Conservation (phyloP, 2,329 filamentous ascomycete genomes). For the Polytolypa hystricis region DNA sequence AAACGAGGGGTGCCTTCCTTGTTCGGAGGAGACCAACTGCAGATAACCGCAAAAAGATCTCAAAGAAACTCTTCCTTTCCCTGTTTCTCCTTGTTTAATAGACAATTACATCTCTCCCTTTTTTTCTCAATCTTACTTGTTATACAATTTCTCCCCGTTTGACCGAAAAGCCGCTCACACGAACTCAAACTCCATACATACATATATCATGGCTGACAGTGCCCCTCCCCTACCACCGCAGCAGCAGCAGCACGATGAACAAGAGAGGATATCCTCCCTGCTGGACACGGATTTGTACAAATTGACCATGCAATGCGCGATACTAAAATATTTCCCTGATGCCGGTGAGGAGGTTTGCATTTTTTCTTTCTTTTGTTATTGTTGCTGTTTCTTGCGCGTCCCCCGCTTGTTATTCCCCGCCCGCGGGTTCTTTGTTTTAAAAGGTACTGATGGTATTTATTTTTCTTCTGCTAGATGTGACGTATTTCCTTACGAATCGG, state of each 20-base stretch:
- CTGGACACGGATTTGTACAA: conserved; percentile 87
- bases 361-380: not conserved
- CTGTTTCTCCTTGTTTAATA: not conserved
- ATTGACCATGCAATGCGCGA: conserved; percentile 95
- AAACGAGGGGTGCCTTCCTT: not conserved
- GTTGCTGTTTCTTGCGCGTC: no score
- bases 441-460: no score
- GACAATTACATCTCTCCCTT: not conserved
- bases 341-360: conserved; percentile 29
- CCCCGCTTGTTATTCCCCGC: no score
- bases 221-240: not conserved
- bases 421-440: no score
- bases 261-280: conserved; percentile 71
- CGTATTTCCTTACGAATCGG: conserved; percentile 89
- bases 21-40: not conserved
- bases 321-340: conserved; percentile 82
- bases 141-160: not conserved
- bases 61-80: not conserved
- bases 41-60: not conserved
- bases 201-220: not conserved
- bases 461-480: conserved; percentile 67
- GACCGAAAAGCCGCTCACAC: not conserved
- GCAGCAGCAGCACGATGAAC: no score
- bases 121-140: not conserved
- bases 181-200: not conserved